Conservation (phyloP, 2,329 filamentous ascomycete genomes). For the Xylariaceae sp. region DNA sequence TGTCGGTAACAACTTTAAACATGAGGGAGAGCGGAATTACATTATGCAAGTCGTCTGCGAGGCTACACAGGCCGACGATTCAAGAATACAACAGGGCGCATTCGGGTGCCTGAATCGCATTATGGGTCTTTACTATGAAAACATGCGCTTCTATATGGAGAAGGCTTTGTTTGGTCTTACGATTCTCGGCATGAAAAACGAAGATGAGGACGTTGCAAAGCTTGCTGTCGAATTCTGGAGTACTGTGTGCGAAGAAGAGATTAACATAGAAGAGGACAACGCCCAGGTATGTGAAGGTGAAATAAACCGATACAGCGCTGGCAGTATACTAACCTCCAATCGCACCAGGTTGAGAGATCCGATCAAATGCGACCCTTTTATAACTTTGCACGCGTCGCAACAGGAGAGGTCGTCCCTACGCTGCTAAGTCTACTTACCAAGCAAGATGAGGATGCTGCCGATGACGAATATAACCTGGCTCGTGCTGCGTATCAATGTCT, state of each 20-base stretch:
- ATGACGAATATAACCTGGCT: constrained; percentile 97
- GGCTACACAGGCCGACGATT: constrained; percentile 92
- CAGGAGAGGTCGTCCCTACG: constrained; percentile 91
- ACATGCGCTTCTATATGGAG: constrained; percentile 99
- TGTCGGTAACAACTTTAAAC: constrained; percentile 97
- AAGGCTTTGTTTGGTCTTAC: constrained; percentile 97
- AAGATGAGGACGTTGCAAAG: constrained; percentile 97
- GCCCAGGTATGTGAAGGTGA: constrained; percentile 64
- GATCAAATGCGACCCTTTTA: constrained; percentile 90
- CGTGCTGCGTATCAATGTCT: constrained; percentile 96
- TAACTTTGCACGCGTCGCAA: constrained; percentile 93
- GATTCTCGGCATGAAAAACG: constrained; percentile 97
- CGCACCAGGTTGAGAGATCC: constrained; percentile 68
- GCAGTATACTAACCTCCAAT: constrained; percentile 19
- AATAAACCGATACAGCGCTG: background rate
- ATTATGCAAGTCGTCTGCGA: constrained; percentile 99
- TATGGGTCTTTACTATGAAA: constrained; percentile 98
- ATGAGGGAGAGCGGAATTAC: constrained; percentile 98
- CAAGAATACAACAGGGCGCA: constrained; percentile 90
- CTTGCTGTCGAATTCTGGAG: constrained; percentile 99
- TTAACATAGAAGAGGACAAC: constrained; percentile 97
- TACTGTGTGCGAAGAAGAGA: constrained; percentile 99
- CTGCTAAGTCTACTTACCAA: constrained; percentile 88
- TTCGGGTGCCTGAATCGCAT: constrained; percentile 98
- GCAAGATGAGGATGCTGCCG: constrained; percentile 95